A percentile compares a stretch with the other conserved stretches of the same genome.
phyloP scores from a whole-genome alignment of 2,329 filamentous ascomycete species.

The Fusarium lyarnte region DNA sequence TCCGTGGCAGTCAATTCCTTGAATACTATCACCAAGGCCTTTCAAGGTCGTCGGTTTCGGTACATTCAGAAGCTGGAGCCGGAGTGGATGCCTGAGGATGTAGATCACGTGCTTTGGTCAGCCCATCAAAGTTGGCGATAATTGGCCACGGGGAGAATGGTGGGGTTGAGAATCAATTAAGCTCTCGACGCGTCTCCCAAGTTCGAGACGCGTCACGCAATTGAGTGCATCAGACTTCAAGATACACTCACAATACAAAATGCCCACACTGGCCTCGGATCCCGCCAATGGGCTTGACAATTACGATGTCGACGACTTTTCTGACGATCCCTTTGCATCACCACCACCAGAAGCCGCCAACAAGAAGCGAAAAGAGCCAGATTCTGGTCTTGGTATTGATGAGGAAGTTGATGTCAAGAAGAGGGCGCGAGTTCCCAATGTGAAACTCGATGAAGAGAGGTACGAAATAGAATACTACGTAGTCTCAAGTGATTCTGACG shows the following conservation, averaged over 20 bases:
- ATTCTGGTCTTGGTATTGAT: constrained; percentile 78
- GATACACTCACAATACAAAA: background rate
- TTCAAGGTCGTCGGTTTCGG: constrained; percentile 39
- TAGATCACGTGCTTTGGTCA: constrained; percentile 45
- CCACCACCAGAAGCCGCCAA: constrained; percentile 52
- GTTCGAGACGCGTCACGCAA: constrained; percentile 21
- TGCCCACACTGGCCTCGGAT: constrained; percentile 39
- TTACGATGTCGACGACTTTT: constrained; percentile 72
- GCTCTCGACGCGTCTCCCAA: constrained; percentile 38
- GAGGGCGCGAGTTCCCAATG: constrained; percentile 73
- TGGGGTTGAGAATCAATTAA: constrained; percentile 37
- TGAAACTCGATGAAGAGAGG: constrained; percentile 88
- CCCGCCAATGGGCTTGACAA: constrained; percentile 70
- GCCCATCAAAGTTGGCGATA: constrained; percentile 8
- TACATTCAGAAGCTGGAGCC: constrained; percentile 40
- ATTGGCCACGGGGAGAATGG: constrained; percentile 27
- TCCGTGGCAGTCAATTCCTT: constrained; percentile 44
- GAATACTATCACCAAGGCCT: constrained; percentile 39
- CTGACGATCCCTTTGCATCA: constrained; percentile 60
- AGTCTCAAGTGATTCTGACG: background rate
- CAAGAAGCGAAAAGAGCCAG: constrained; percentile 60
- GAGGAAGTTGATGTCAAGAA: constrained; percentile 86
- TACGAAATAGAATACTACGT: constrained; percentile 45
- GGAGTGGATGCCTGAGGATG: constrained; percentile 45
- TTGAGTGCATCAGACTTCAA: background rate